Conservation (phyloP, 441 rosid species). For the Viola pubescens region DNA sequence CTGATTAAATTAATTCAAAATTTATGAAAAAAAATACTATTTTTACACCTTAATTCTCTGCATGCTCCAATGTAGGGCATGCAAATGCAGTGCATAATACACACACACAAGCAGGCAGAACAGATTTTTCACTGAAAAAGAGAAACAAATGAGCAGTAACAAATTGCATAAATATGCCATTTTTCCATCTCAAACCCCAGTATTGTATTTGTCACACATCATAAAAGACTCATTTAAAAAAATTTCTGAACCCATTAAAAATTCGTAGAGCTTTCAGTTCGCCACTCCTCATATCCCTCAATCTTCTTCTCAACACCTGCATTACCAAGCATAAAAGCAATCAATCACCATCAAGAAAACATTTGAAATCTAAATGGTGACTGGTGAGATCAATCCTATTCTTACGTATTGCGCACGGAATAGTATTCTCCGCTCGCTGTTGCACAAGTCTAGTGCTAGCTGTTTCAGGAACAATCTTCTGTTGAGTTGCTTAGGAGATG, state of each 20-base stretch:
- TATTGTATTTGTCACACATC: too few relatives aligned
- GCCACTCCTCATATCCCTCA: constrained; percentile 81
- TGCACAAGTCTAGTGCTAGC: constrained; percentile 85
- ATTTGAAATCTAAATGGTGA: neutral
- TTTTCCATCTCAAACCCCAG: too few relatives aligned
- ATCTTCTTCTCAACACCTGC: constrained; percentile 78
- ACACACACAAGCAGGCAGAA: too few relatives aligned
- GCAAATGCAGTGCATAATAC: too few relatives aligned
- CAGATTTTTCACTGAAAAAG: too few relatives aligned
- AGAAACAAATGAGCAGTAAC: too few relatives aligned
- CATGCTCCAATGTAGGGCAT: too few relatives aligned
- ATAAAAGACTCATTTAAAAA: constrained; percentile 42
- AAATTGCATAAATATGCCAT: too few relatives aligned
- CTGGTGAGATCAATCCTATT: neutral
- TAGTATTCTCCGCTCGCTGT: constrained; percentile 75
- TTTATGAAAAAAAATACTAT: too few relatives aligned
- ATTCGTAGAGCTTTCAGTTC: constrained; percentile 72
- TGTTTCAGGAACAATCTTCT: constrained; percentile 82
- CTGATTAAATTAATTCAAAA: too few relatives aligned
- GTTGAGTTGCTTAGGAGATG: constrained; percentile 88
- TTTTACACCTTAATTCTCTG: too few relatives aligned
- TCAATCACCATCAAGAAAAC: neutral
- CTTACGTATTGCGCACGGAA: constrained; percentile 89
- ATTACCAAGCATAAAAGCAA: constrained; percentile 8
- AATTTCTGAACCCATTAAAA: constrained; percentile 58